phyloP scores from a whole-genome alignment of 805 yeast species.

The Cyberlindnera mississippiensis region DNA sequence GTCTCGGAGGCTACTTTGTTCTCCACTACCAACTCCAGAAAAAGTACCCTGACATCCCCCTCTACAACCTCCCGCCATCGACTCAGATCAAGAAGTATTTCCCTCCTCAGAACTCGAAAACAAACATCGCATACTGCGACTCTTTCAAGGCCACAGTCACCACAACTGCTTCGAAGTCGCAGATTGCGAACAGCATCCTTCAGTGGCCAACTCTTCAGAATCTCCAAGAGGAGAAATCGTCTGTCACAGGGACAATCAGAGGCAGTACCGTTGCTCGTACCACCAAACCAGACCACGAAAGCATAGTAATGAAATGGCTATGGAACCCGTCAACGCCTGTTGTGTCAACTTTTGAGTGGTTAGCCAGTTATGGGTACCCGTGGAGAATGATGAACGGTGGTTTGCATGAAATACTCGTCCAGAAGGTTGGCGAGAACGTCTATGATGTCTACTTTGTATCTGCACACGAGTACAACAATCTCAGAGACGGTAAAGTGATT shows the following conservation, averaged over 20 bases:
- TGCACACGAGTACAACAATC: conserved; percentile 21
- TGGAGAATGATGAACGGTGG: conserved; percentile 29
- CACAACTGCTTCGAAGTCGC: neutral
- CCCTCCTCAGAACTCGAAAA: conserved; percentile 6
- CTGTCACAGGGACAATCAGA: neutral
- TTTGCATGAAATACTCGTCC: conserved; percentile 17
- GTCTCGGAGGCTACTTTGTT: conserved; percentile 16
- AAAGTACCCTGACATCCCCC: conserved; percentile 19
- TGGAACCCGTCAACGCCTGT: conserved; percentile 5
- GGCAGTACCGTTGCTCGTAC: neutral
- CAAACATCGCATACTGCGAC: conserved; percentile 21
- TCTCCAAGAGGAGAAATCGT: neutral
- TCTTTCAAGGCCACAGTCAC: conserved; percentile 15
- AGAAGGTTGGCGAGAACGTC: conserved; percentile 3
- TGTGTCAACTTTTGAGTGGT: conserved; percentile 16
- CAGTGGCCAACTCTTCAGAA: conserved; percentile 6
- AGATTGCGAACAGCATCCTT: neutral
- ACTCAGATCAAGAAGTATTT: conserved; percentile 13
- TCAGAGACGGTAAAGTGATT: conserved; percentile 24
- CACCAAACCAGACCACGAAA: neutral
- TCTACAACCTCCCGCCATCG: conserved; percentile 17
- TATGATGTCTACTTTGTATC: conserved; percentile 21
- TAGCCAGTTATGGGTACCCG: conserved; percentile 24
- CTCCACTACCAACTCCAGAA: conserved; percentile 16
- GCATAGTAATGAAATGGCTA: conserved; percentile 11